phyloP scores from a whole-genome alignment of 1,139 yeast genomes.

The Taiozyma sp. region DNA sequence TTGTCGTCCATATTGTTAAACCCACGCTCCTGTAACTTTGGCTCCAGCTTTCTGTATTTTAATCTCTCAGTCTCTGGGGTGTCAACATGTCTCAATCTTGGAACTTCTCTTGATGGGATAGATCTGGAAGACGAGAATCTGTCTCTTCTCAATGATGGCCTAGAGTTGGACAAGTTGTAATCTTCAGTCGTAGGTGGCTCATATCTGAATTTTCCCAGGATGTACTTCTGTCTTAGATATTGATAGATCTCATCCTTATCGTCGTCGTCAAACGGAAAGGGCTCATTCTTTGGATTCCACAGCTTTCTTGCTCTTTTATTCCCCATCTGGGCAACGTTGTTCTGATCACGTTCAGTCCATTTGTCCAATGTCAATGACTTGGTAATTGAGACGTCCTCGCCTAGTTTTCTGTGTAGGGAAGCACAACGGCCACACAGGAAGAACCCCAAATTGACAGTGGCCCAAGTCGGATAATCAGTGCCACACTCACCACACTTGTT shows the following conservation, averaged over 20 bases:
- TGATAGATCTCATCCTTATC: constrained; percentile 44
- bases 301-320: constrained; percentile 53
- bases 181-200: constrained; percentile 20
- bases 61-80: constrained; percentile 24
- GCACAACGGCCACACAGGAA: constrained; percentile 79
- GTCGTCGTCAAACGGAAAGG: constrained; percentile 68
- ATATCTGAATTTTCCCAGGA: constrained; percentile 42
- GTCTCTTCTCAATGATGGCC: constrained; percentile 2
- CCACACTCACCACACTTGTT: constrained; percentile 77
- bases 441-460: constrained; percentile 47
- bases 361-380: constrained; percentile 77
- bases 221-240: constrained; percentile 47
- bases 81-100: constrained; percentile 24
- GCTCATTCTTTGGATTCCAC: constrained; percentile 58
- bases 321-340: constrained; percentile 39
- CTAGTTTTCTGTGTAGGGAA: constrained; percentile 66
- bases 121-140: constrained; percentile 8
- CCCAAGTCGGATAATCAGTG: constrained; percentile 54
- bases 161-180: constrained; percentile 12
- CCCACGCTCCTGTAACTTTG: constrained; percentile 23
- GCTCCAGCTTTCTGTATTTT: constrained; percentile 25
- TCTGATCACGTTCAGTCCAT: constrained; percentile 62
- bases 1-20: constrained; percentile 25
- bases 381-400: constrained; percentile 60
- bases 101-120: constrained; percentile 13